phyloP scores from a whole-genome alignment of 83 land plant species.

The Thuja plicata region DNA sequence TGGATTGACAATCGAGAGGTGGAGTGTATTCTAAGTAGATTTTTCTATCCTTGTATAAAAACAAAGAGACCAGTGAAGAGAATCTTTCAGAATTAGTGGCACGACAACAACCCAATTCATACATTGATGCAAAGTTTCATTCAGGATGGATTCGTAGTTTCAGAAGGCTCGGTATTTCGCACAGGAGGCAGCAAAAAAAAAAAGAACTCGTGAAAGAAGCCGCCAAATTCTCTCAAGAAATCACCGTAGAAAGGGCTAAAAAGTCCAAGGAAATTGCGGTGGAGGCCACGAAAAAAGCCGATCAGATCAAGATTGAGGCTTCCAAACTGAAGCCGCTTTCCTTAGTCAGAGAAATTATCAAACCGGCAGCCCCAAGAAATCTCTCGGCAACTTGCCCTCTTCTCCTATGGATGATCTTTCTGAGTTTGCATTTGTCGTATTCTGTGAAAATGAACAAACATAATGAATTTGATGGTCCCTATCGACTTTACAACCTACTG shows the following conservation, averaged over 20 bases:
- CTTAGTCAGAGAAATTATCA: constrained; percentile 7
- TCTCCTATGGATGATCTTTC: constrained; percentile 40
- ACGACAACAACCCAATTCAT: neutral
- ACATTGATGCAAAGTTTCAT: neutral
- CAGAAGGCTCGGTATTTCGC: constrained; percentile 65
- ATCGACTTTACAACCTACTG: too few relatives aligned
- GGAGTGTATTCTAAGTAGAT: too few relatives aligned
- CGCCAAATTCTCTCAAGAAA: constrained; percentile 60
- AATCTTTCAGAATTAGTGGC: neutral
- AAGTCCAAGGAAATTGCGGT: constrained; percentile 62
- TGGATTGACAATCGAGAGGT: too few relatives aligned
- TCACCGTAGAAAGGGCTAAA: constrained; percentile 71
- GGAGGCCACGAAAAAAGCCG: constrained; percentile 76
- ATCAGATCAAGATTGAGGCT: constrained; percentile 53
- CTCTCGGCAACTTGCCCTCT: constrained; percentile 13
- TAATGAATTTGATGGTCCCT: too few relatives aligned
- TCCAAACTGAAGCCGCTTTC: constrained; percentile 45
- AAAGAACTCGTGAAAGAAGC: constrained; percentile 60
- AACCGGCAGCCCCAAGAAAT: constrained; percentile 1
- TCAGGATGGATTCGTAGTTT: constrained; percentile 65
- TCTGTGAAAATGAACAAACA: too few relatives aligned
- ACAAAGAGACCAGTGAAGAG: neutral
- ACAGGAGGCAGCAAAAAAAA: constrained; percentile 60
- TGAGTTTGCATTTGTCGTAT: too few relatives aligned
- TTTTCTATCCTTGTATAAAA: neutral